A percentile compares a stretch with the other conserved stretches of the same genome.
Conservation (phyloP, 2,329 filamentous ascomycete genomes). For the Penicillium sp. region DNA sequence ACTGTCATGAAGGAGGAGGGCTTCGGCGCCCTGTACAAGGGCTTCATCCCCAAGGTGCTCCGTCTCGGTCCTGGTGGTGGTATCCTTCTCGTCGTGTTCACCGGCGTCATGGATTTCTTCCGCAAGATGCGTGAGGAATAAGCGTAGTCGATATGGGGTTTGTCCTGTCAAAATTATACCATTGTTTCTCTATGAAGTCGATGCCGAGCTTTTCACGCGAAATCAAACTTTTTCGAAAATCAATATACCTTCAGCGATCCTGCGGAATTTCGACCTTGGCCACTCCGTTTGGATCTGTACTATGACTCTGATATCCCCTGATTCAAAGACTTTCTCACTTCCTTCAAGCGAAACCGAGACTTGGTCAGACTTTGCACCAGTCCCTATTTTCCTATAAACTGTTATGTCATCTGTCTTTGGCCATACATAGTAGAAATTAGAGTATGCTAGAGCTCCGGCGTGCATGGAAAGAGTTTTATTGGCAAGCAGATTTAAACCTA, state of each 20-base stretch:
- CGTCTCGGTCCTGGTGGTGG: slow-evolving; percentile 70
- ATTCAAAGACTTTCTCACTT: neutral
- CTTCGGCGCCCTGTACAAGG: slow-evolving; percentile 91
- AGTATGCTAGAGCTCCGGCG: too few relatives aligned
- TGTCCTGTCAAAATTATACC: slow-evolving; percentile 5
- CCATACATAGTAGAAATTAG: too few relatives aligned
- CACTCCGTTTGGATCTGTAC: neutral
- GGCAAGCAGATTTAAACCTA: too few relatives aligned
- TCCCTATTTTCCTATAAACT: too few relatives aligned
- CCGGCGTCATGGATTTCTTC: slow-evolving; percentile 74
- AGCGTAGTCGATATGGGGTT: neutral
- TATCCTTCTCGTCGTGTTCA: slow-evolving; percentile 56
- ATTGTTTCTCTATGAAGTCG: neutral
- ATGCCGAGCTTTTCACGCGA: neutral
- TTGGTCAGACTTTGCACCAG: too few relatives aligned
- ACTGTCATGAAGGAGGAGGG: slow-evolving; percentile 94
- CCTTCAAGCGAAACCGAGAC: neutral
- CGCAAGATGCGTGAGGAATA: slow-evolving; percentile 61
- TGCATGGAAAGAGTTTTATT: too few relatives aligned
- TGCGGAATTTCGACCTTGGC: neutral
- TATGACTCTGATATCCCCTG: slow-evolving; percentile 15
- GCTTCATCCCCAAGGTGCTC: slow-evolving; percentile 93
- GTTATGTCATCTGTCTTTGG: too few relatives aligned
- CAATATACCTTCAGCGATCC: neutral
- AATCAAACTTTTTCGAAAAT: neutral